Base-by-base conservation (phyloP, 2,329 filamentous ascomycete genomes). In the Phymatotrichopsis omnivora region DNA sequence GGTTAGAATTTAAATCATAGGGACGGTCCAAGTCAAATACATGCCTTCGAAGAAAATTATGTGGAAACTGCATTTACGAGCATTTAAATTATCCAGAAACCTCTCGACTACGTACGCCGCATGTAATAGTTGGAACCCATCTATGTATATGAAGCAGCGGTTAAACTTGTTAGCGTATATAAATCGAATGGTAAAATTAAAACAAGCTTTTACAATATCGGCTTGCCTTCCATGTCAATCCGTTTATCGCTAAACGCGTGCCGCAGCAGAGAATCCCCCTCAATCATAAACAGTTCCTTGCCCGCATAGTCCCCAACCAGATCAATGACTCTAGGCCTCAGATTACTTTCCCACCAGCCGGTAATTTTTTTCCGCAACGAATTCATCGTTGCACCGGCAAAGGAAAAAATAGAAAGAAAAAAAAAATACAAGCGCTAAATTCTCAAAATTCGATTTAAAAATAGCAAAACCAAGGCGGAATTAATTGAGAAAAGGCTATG, bases 271-370 rank as follows among this genome's bases (percentile, higher is more conserved):
- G 80, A 80, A 57, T 87, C 80, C 23, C 81, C 81, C 53, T 86
- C 79, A 23, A 86, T 71, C 17, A 80, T 65, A 59, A 85, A 86
- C 8, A 80, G 68, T 58, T 85, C 81, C 49, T 75, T 75, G 17
- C 82, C 81, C 3, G 79, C 80, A 62, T 82, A 86, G 59, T 86
- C 82, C 30, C 82, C 80, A 3, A 85, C 74, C 2, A 86, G 70
- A 55, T 84, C 78, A 22, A 82, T 68, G 38, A 32, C 28, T 24
- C 38, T n/a, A 3, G 47, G 40, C 11, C 20, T 20, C 11, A 42
- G n/a, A 5, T 36, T 34, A 10, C 10, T 14, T 31, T 52, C 52
- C 52, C 52, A 54, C n/a, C 24, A 23, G 16, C 36, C 32, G 30
- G 38, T 20, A n/a, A 16, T 12, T 12, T 12, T 19, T 14, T 22